These are phyloP conservation scores for Metschnikowia henanensis DNA, from an alignment of 805 yeast genomes.

Conservation along the genomic window DNA sequence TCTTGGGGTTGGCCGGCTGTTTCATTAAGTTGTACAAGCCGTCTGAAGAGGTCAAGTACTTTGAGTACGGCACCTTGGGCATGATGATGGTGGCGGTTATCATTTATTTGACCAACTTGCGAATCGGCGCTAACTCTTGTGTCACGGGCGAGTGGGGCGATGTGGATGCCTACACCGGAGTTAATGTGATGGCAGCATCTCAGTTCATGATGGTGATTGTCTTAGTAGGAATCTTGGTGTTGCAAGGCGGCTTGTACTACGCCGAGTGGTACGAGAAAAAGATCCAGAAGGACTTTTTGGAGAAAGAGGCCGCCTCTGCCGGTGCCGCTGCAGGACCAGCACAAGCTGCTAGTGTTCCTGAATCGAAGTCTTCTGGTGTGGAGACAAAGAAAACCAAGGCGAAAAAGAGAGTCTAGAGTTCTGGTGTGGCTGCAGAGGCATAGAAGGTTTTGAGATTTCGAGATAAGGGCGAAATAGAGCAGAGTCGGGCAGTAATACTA, in stretches of 20 bases:
- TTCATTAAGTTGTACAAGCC: slow-evolving; percentile 84
- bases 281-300: slow-evolving; percentile 33
- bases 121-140: slow-evolving; percentile 74
- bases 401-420: slow-evolving; percentile 16
- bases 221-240: slow-evolving; percentile 73
- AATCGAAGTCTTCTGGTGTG: slow-evolving; percentile 10
- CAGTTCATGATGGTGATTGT: slow-evolving; percentile 72
- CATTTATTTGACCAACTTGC: slow-evolving; percentile 82
- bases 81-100: slow-evolving; percentile 70
- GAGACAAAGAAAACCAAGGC: slow-evolving; percentile 17
- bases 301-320: slow-evolving; percentile 21
- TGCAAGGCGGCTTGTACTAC: slow-evolving; percentile 89
- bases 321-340: slow-evolving; percentile 1
- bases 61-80: slow-evolving; percentile 87
- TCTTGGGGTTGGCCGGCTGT: slow-evolving; percentile 69
- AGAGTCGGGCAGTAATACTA: too few relatives aligned
- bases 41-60: slow-evolving; percentile 76
- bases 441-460: too few relatives aligned
- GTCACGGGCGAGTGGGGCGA: slow-evolving; percentile 88
- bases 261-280: slow-evolving; percentile 61
- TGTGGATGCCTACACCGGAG: slow-evolving; percentile 79
- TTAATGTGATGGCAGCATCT: slow-evolving; percentile 90
- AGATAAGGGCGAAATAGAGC: too few relatives aligned
- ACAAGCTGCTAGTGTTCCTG: not conserved
- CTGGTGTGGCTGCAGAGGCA: too few relatives aligned